Evolutionary conservation across 441 rosid species (phyloP), one percentile per base, ranked within the genome.

Genomic region (Isatis lusitanica): DNA sequence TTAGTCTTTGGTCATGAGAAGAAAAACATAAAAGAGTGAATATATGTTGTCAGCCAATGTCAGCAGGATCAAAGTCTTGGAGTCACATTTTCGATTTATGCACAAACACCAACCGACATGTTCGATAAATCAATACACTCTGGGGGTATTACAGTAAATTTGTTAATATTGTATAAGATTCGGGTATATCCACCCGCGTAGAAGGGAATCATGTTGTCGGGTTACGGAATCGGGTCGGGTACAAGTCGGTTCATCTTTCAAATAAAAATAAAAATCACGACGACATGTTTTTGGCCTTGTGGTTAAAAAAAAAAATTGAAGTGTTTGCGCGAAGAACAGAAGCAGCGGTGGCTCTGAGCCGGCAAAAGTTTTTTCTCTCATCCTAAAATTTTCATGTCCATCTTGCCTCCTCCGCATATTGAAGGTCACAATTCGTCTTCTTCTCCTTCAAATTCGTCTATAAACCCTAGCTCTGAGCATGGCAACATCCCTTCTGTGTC

Each of bases 371-470:
- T 12, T 26, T 2, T 26, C 43, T 36, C 12, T 33, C 74, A 63
- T 60, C 80, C 72, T 64, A 75, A 74, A 57, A 74, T 35, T 89
- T 95, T 95, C 95, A 95, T 93, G 99, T 93, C 98, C 99, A 91
- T 90, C 94, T 88, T 84, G 93, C 93, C 96, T 83, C 89, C 88
- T 79, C 53, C 91, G 70, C 82, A 86, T 65, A 56, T 83, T 18
- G 84, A 84, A 87, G 88, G 87, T 81, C 81, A 84, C 80, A 75
- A 67, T 8, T 81, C 94, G 61, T 79, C 90, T 42, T 80, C 87
- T 8, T 79, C 88, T 6, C 24, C 79, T 57, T 59, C 76, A 64
- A 70, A 83, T 39, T 77, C 73, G 31, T 63, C 81, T 82, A 80
- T 66, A 63, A 86, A 85, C 88, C 91, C 93, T 82, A 84, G 75